These are phyloP conservation scores for Xylaria sp. DNA, from an alignment of 2,329 filamentous ascomycete genomes.

Conservation along the genomic window DNA sequence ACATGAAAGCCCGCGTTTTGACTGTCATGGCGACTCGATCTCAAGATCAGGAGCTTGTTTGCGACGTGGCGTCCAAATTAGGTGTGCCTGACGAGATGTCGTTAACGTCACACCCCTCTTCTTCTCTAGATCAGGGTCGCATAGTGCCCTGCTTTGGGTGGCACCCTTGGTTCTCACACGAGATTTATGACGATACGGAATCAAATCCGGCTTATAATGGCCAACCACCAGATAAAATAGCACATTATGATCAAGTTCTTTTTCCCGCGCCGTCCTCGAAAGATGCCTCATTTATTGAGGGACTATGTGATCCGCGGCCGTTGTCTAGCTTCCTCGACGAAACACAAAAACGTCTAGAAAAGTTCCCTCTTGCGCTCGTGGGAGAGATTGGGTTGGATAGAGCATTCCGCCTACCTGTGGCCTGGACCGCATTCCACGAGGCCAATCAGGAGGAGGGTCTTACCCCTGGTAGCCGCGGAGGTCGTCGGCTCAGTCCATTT, in stretches of 20 bases:
- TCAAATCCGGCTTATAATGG: slow-evolving; percentile 36
- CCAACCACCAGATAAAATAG: slow-evolving; percentile 37
- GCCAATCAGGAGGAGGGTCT: slow-evolving; percentile 42
- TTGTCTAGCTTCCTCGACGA: slow-evolving; percentile 54
- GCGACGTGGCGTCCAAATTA: slow-evolving; percentile 51
- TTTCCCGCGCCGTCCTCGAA: slow-evolving; percentile 44
- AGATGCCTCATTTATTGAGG: slow-evolving; percentile 40
- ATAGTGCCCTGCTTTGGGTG: slow-evolving; percentile 74
- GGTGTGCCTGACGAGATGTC: slow-evolving; percentile 38
- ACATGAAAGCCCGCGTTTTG: slow-evolving; percentile 61
- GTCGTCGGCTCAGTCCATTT: slow-evolving; percentile 61
- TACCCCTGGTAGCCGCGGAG: slow-evolving; percentile 67
- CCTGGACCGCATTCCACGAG: slow-evolving; percentile 42
- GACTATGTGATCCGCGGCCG: slow-evolving; percentile 55
- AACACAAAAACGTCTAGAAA: slow-evolving; percentile 50
- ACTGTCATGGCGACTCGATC: slow-evolving; percentile 73
- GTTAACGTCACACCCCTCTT: slow-evolving; percentile 8
- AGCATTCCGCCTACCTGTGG: slow-evolving; percentile 65
- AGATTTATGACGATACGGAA: slow-evolving; percentile 59
- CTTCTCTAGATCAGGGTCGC: slow-evolving; percentile 31
- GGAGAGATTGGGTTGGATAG: slow-evolving; percentile 77
- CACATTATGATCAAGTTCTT: slow-evolving; percentile 65
- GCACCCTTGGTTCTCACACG: slow-evolving; percentile 83
- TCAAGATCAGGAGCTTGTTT: slow-evolving; percentile 70
- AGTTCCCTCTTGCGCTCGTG: slow-evolving; percentile 60